Evolutionary conservation across 1,284 basidiomycete genomes (phyloP).

Genomic region (Cutaneotrichosporon daszewskae): DNA sequence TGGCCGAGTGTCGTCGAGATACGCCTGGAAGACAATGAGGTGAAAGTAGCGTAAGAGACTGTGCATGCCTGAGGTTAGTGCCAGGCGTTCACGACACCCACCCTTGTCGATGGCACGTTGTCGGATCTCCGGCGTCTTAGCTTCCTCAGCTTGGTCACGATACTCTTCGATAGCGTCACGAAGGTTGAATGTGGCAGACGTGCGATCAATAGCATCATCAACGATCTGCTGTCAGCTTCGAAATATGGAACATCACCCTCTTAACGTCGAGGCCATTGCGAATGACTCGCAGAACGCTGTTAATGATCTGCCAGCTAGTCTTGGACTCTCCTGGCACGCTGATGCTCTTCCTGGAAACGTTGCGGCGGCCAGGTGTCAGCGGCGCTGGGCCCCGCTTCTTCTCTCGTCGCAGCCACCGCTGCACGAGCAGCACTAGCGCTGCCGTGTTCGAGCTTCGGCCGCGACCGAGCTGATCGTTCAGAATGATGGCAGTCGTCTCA

Average conservation of each 20-base stretch:
- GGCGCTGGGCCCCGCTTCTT: conserved; percentile 10
- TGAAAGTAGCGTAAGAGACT: conserved; percentile 83
- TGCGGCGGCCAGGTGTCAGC: conserved; percentile 9
- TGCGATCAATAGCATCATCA: conserved; percentile 86
- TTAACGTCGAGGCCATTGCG: conserved; percentile 85
- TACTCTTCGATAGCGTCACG: conserved; percentile 84
- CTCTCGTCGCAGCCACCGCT: conserved; percentile 67
- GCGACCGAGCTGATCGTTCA: conserved; percentile 93
- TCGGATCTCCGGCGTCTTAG: conserved; percentile 65
- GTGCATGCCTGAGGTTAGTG: conserved; percentile 58
- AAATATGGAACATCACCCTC: conserved; percentile 40
- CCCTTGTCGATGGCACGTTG: conserved; percentile 65
- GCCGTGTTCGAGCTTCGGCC: conserved; percentile 90
- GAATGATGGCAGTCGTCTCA: conserved; percentile 72
- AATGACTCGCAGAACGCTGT: conserved; percentile 77
- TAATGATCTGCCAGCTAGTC: conserved; percentile 60
- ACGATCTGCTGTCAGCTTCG: conserved; percentile 53
- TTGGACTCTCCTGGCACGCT: conserved; percentile 18
- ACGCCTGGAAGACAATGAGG: conserved; percentile 90
- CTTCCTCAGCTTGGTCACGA: conserved; percentile 61
- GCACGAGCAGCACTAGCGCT: conserved; percentile 78
- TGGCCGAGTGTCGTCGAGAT: conserved; percentile 76
- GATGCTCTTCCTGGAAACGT: conserved; percentile 11
- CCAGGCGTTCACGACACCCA: conserved; percentile 31
- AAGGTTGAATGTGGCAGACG: conserved; percentile 72